Conservation (phyloP, 192 early-diverging fungal species). For the Backusella westeae region DNA sequence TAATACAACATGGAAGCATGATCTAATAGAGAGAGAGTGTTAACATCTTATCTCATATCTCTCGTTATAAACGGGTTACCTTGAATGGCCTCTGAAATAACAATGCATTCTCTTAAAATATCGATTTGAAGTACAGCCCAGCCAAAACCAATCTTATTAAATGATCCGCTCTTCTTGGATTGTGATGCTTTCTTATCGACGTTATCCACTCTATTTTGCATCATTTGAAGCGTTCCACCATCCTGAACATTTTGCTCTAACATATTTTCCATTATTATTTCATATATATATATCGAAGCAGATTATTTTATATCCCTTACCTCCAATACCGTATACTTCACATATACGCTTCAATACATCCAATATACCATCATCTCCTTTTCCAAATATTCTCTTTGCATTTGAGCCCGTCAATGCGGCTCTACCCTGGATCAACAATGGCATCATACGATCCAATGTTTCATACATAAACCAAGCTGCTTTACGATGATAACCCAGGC, state of each 20-base stretch:
- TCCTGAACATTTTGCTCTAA: conserved; percentile 26
- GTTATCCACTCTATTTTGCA: not conserved
- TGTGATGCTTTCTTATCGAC: not conserved
- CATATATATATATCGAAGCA: not conserved
- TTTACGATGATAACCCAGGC: conserved; percentile 34
- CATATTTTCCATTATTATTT: not conserved
- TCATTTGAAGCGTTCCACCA: conserved; percentile 22
- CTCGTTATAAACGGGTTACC: conserved; percentile 42
- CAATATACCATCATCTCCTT: conserved; percentile 53
- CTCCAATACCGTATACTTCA: conserved; percentile 66
- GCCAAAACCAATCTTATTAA: conserved; percentile 43
- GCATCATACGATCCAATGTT: conserved; percentile 29
- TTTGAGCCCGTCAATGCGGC: conserved; percentile 2
- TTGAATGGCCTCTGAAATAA: conserved; percentile 62
- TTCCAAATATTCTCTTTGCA: not conserved
- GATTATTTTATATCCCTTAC: not conserved
- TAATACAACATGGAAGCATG: conserved; percentile 59
- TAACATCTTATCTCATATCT: not conserved
- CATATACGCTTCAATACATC: conserved; percentile 66
- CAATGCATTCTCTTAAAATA: conserved; percentile 71
- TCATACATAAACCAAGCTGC: conserved; percentile 32
- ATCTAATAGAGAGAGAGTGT: conserved; percentile 40
- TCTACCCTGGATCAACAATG: conserved; percentile 31
- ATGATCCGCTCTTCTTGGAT: not conserved
- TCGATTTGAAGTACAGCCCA: conserved; percentile 82